phyloP scores from a whole-genome alignment of 148 eudicot species.

The Spergularia bocconei region DNA sequence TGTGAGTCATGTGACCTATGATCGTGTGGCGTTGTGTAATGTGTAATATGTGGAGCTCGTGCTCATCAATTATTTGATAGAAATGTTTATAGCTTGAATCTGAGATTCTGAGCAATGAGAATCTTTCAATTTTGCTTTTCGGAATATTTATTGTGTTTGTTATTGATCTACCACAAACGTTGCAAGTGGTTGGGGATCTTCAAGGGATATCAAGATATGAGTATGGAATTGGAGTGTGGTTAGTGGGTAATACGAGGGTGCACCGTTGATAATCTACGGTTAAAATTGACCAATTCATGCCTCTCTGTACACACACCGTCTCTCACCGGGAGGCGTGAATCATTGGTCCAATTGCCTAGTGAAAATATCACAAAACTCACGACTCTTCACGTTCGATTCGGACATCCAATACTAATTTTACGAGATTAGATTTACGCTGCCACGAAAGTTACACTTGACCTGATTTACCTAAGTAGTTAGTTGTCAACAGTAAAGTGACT shows the following conservation, averaged over 20 bases:
- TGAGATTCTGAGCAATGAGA: not conserved
- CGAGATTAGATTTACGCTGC: too few species aligned
- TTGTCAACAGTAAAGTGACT: not conserved
- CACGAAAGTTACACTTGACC: not conserved
- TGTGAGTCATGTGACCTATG: not conserved
- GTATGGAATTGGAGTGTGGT: not conserved
- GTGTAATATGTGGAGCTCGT: not conserved
- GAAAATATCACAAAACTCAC: too few species aligned
- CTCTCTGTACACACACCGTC: too few species aligned
- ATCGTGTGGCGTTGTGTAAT: constrained; percentile 11
- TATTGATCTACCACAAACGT: not conserved
- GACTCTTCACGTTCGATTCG: too few species aligned
- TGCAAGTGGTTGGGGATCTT: not conserved
- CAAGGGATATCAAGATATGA: not conserved
- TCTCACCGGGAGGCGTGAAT: too few species aligned
- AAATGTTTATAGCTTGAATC: constrained; percentile 1
- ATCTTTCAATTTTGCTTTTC: not conserved
- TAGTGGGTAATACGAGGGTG: not conserved
- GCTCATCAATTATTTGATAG: not conserved
- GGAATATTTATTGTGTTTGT: not conserved
- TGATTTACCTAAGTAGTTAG: not conserved
- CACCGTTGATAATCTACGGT: too few species aligned
- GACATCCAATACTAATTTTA: too few species aligned
- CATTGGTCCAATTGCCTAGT: too few species aligned
- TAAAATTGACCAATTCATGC: too few species aligned